A percentile compares a stretch with the other conserved stretches of the same genome.
These are phyloP conservation scores for Dictyostelium firmibasis DNA, from an alignment of 78 protist species.

Conservation along the genomic window DNA sequence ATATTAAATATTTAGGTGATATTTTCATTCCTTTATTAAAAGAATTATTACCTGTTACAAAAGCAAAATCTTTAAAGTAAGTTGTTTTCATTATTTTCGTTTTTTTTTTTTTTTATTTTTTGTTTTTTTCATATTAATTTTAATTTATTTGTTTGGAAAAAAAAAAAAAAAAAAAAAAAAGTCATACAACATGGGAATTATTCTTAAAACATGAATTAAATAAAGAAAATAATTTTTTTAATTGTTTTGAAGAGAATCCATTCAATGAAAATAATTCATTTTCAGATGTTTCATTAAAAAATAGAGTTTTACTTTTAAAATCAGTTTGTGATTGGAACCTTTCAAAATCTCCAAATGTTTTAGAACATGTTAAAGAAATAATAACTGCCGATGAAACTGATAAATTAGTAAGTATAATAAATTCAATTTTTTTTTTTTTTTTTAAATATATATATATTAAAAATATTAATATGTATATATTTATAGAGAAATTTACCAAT, in stretches of 20 bases:
- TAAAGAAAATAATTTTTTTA: slow-evolving; percentile 15
- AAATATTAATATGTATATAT: background rate
- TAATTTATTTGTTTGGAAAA: no score
- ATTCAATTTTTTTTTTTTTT: background rate
- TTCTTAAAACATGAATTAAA: slow-evolving; percentile 13
- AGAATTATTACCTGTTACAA: background rate
- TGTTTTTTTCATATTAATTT: background rate
- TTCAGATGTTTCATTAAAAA: background rate
- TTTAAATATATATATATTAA: background rate
- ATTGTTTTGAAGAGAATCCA: background rate
- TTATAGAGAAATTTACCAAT: slow-evolving; percentile 12
- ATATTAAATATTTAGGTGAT: background rate
- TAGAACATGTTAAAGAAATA: background rate
- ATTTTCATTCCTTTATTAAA: slow-evolving; percentile 21
- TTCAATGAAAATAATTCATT: background rate
- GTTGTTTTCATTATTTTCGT: no score
- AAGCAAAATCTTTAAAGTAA: slow-evolving; percentile 26
- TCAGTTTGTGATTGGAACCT: slow-evolving; percentile 49
- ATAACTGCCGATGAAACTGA: background rate
- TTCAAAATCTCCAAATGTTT: background rate
- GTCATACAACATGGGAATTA: slow-evolving; percentile 31
- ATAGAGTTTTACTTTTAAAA: slow-evolving; percentile 33
- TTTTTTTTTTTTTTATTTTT: no score
- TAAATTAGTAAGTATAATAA: background rate
- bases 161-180: background rate